A percentile compares a stretch with the other conserved stretches of the same genome.
These are phyloP conservation scores for Candida parachauliodes DNA, from an alignment of 805 yeast species.

Conservation along the genomic window DNA sequence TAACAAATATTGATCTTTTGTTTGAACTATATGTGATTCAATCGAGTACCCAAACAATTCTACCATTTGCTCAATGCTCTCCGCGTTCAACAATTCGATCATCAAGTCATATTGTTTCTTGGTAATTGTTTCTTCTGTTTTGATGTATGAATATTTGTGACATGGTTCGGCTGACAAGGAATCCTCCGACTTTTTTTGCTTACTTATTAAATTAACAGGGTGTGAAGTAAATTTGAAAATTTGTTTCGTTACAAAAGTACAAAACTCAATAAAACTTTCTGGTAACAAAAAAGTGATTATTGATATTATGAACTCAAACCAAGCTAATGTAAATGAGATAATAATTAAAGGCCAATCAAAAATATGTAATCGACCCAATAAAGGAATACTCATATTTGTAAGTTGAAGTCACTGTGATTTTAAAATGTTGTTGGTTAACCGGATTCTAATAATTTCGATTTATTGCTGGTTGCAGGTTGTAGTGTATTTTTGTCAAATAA, in stretches of 20 bases:
- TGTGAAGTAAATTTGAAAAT: constrained; percentile 26
- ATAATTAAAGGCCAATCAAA: constrained; percentile 49
- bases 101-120: constrained; percentile 24
- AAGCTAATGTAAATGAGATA: constrained; percentile 43
- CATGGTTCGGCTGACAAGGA: constrained; percentile 5
- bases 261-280: constrained; percentile 29
- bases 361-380: constrained; percentile 44
- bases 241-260: constrained; percentile 26
- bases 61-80: constrained; percentile 63
- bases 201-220: constrained; percentile 21
- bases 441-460: neutral
- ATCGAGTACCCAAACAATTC: constrained; percentile 61
- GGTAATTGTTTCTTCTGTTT: constrained; percentile 15
- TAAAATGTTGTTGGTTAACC: neutral
- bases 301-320: constrained; percentile 47
- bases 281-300: constrained; percentile 47
- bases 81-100: constrained; percentile 43
- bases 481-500: neutral
- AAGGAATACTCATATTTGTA: constrained; percentile 32
- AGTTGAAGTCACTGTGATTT: too few relatives aligned
- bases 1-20: constrained; percentile 72
- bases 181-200: constrained; percentile 3
- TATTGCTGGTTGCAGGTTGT: neutral
- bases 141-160: constrained; percentile 21
- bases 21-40: constrained; percentile 74